Conservation (phyloP, 1,284 basidiomycete genomes). For the Apiotrichum sp. region DNA sequence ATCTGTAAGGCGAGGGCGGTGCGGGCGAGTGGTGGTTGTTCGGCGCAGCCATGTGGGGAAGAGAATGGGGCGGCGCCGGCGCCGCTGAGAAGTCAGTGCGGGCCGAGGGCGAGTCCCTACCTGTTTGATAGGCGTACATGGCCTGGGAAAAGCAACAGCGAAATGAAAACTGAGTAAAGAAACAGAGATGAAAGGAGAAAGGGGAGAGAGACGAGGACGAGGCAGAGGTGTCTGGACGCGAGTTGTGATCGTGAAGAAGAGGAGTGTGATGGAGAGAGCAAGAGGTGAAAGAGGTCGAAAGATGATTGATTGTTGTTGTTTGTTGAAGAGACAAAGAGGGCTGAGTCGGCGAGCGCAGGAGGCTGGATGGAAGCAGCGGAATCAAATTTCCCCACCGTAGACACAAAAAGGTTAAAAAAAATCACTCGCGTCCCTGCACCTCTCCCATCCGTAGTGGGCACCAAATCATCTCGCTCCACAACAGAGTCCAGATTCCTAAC, state of each 20-base stretch:
- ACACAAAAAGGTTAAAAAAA: background rate
- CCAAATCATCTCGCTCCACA: too few relatives aligned
- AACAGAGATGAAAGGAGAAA: background rate
- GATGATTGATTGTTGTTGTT: background rate
- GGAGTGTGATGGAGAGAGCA: too few relatives aligned
- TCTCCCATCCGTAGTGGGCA: too few relatives aligned
- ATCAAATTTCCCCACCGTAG: background rate
- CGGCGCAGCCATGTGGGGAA: background rate
- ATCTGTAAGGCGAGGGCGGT: background rate
- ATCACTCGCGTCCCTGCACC: background rate
- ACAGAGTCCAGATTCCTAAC: too few relatives aligned
- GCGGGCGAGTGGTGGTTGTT: background rate
- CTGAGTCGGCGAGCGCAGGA: background rate
- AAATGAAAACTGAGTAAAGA: too few relatives aligned
- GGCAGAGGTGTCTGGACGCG: background rate
- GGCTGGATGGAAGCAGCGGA: background rate
- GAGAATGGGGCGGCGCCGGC: conserved; percentile 3
- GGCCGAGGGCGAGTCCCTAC: background rate
- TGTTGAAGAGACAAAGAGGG: background rate
- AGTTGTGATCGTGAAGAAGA: background rate
- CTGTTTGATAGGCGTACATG: conserved; percentile 1
- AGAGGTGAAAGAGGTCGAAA: too few relatives aligned
- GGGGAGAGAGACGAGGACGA: background rate
- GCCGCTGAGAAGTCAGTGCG: background rate
- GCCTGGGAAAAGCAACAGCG: background rate